phyloP scores from a whole-genome alignment of 495 filamentous ascomycete species.

The Lophiostoma macrostomum region DNA sequence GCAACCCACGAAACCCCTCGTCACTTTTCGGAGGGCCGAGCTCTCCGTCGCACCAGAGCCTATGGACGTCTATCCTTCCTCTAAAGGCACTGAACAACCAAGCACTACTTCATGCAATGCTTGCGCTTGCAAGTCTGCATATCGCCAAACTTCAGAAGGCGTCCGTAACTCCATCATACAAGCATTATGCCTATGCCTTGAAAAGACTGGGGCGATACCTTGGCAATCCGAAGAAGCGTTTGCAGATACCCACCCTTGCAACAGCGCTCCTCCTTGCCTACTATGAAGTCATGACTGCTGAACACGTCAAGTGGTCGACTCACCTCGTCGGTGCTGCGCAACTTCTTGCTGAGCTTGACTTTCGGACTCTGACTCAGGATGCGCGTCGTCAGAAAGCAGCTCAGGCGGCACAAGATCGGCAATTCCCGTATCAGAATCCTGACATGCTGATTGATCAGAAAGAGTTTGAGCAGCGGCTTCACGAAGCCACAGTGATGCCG shows the following conservation, averaged over 20 bases:
- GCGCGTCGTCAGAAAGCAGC: slow-evolving; percentile 56
- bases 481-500: slow-evolving; percentile 21
- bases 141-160: slow-evolving; percentile 76
- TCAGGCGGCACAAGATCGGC: slow-evolving; percentile 37
- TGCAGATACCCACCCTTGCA: slow-evolving; percentile 76
- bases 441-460: slow-evolving; percentile 30
- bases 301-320: slow-evolving; percentile 93
- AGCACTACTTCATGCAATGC: slow-evolving; percentile 84
- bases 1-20: slow-evolving; percentile 74
- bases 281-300: slow-evolving; percentile 92
- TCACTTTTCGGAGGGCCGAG: slow-evolving; percentile 65
- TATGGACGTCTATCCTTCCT: slow-evolving; percentile 88
- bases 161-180: slow-evolving; percentile 72
- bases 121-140: slow-evolving; percentile 83
- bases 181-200: slow-evolving; percentile 87
- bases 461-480: slow-evolving; percentile 16
- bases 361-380: slow-evolving; percentile 62
- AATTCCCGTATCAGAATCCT: slow-evolving; percentile 33
- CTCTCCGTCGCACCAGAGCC: slow-evolving; percentile 66
- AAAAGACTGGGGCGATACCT: slow-evolving; percentile 73
- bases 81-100: slow-evolving; percentile 80
- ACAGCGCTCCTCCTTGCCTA: slow-evolving; percentile 85
- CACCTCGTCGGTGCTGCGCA: slow-evolving; percentile 65
- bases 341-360: slow-evolving; percentile 12
- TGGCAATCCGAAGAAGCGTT: slow-evolving; percentile 65